Conservation (phyloP, 2,329 filamentous ascomycete genomes). For the Aspergillus japonicus region DNA sequence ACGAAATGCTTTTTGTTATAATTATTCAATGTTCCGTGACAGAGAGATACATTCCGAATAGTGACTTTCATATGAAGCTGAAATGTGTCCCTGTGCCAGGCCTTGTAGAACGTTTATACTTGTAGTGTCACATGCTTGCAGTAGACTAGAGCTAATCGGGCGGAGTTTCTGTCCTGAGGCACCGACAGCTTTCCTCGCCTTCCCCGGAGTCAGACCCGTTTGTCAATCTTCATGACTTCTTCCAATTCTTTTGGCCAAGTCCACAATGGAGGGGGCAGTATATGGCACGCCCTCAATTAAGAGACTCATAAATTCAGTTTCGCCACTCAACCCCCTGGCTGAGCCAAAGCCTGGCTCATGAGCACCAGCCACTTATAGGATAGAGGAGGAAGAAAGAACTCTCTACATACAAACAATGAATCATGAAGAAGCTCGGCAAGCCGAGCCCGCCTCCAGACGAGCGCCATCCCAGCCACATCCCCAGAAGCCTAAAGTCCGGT, state of each 20-base stretch:
- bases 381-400: not conserved
- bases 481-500: conserved; percentile 17
- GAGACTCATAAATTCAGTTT: not conserved
- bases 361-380: not conserved
- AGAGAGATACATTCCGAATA: no score
- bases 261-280: not conserved
- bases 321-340: not conserved
- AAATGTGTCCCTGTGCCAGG: no score
- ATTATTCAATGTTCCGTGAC: no score
- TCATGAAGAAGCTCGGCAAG: not conserved
- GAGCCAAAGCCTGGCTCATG: not conserved
- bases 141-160: no score
- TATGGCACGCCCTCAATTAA: not conserved
- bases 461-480: not conserved
- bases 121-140: no score
- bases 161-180: not conserved
- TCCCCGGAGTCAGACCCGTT: not conserved
- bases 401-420: not conserved
- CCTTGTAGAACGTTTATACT: no score
- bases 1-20: no score
- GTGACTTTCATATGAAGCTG: no score
- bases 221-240: not conserved
- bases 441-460: not conserved
- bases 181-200: not conserved
- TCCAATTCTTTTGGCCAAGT: not conserved